A percentile compares a stretch with the other conserved stretches of the same genome.
These are phyloP conservation scores for Hanseniaspora taiwanica DNA, from an alignment of 805 yeast species.

Conservation along the genomic window DNA sequence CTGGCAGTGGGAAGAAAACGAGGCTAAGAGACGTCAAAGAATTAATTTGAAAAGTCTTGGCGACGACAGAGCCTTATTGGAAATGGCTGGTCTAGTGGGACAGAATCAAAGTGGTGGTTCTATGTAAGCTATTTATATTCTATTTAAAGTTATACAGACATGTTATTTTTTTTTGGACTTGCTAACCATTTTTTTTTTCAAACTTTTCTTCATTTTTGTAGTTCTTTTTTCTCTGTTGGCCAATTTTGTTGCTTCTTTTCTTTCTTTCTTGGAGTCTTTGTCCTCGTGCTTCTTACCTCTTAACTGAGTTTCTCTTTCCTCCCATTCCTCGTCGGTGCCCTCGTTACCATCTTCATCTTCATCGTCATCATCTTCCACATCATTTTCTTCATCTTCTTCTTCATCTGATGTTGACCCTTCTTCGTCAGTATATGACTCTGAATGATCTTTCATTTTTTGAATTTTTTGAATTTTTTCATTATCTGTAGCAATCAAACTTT, in stretches of 20 bases:
- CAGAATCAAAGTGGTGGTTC: slow-evolving; percentile 36
- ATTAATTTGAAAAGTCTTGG: slow-evolving; percentile 54
- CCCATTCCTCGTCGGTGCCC: slow-evolving; percentile 29
- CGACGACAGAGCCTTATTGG: slow-evolving; percentile 76
- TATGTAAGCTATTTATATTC: slow-evolving; percentile 13
- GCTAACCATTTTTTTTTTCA: slow-evolving; percentile 63
- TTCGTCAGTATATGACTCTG: slow-evolving; percentile 13
- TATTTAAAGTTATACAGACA: neutral
- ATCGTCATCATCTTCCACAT: slow-evolving; percentile 17
- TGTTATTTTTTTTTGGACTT: slow-evolving; percentile 33
- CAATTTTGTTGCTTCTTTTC: slow-evolving; percentile 67
- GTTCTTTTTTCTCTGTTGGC: slow-evolving; percentile 68
- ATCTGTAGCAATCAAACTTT: slow-evolving; percentile 41
- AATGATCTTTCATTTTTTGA: slow-evolving; percentile 21
- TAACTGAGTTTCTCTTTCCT: slow-evolving; percentile 26
- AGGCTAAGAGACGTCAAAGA: slow-evolving; percentile 64
- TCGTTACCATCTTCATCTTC: slow-evolving; percentile 18
- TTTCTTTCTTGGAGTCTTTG: slow-evolving; percentile 59
- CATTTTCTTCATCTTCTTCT: slow-evolving; percentile 13
- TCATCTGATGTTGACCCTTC: slow-evolving; percentile 8
- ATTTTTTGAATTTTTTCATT: slow-evolving; percentile 15
- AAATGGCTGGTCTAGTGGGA: slow-evolving; percentile 62
- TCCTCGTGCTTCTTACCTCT: slow-evolving; percentile 73
- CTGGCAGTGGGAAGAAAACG: slow-evolving; percentile 89
- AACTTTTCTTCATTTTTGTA: slow-evolving; percentile 69